Base-by-base conservation (phyloP, 345 rosid species). In the Acer campestre region DNA sequence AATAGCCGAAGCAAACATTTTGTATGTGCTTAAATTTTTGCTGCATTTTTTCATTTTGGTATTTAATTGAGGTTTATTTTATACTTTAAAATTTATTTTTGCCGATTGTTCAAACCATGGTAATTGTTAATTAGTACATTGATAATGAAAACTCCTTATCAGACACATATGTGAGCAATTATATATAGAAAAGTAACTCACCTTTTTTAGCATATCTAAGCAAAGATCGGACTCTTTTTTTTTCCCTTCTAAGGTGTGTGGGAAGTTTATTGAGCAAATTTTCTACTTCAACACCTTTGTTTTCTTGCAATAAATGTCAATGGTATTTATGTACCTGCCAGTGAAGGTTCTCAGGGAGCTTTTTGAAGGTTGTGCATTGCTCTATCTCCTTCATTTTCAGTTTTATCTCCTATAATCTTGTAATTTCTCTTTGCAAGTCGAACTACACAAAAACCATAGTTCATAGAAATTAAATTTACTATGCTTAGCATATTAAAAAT, bases 141-240 rank as follows among this genome's bases (percentile, higher is more conserved):
- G 35, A 3, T 4, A 31, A 31, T 3, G 35, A 31, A 31, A 31
- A 31, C 2, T 31, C 35, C 35, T 31, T 31, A 31, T 31, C 5
- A 0, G 35, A 3, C 35, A 31, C 35, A 31, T 31, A 31, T 3
- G 35, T 31, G 35, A 63, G 42, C 62, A 31, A 49, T 13, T 49
- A 3, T 51, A 51, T 13, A 51, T 7, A 51, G 6, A 23, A 42
- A 31, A 66, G 5, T 5, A 13, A 25, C 44, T 70, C 44, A 70
- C 74, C n/a, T 29, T 70, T 23, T 29, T 29, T 6, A 70, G 3
- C 2, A 4, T 0, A 2, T 53, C 17, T 53, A 80, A 69, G 82
- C 88, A 82, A 49, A 82, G 83, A 22, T 85, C 82, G 17, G 70
- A 75, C 17, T 80, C 83, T 62, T 83, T 73, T 85, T 62, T 83